Evolutionary conservation across 2,329 filamentous ascomycete species (phyloP), one percentile per base, ranked within the genome.

Genomic region (Colletotrichum acutatum): DNA sequence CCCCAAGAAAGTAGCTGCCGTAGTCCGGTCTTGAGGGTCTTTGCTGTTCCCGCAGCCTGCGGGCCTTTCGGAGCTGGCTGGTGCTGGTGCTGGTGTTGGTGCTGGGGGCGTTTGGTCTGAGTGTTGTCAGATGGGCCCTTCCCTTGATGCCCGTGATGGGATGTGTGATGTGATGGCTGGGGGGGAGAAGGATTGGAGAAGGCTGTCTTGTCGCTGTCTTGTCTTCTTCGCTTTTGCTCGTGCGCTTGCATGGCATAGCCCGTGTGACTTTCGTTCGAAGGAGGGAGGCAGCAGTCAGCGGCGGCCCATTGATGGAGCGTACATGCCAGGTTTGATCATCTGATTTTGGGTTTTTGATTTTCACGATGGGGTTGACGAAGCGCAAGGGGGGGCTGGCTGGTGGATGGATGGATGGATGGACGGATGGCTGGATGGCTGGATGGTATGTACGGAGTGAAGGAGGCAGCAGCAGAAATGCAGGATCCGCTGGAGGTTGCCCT

Each of bases 81-180:
- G 65, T 28, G 69, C 22, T 52, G 49, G 42, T 16, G 63, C 14
- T 58, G 68, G 56, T 12, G 68, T 5, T 59, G 53, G 34, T 42
- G 49, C 8, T 66, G 32, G 62, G 68, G 26, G 65, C 52, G 37
- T 42, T 42, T 42, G 37, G 37, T 42, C 37, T 42, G 37, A 16
- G 37, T 49, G 16, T 49, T 49, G 42, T 49, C 42, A 49, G 42
- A 49, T 49, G 42, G 42, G 16, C 19, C 6, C 42, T 49, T n/a
- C 19, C 42, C 16, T 49, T 49, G 42, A 49, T 19, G 19, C 42
- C 42, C 42, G 42, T 49, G 42, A 49, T 49, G 19, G 14, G 37
- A 16, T 42, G 37, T 42, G 42, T 34, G 19, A n/a, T 49, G 42
- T 49, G 16, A 49, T 49, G 42, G 19, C 42, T 49, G 42, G 42